Evolutionary conservation across 352 stramenopile species (phyloP), one percentile per base, ranked within the genome.

Genomic region (Pythium phragmiticola): DNA sequence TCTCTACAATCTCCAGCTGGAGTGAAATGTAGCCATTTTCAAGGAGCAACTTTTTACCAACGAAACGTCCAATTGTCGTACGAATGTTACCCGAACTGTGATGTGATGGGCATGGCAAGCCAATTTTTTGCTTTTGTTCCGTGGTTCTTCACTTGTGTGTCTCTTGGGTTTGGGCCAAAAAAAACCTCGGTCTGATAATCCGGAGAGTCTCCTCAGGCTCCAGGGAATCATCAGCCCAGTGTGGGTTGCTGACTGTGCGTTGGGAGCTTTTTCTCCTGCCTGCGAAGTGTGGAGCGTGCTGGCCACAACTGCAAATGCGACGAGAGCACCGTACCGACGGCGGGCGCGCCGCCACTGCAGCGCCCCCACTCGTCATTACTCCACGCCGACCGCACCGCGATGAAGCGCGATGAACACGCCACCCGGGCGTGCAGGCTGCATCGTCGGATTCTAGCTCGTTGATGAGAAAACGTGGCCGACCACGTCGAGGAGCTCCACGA

Each of bases 221-320:
- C 11, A 13, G 34, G 34, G 7, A 39, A 6, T 9, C 34, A 39
- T 39, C 4, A 34, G 16, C 26, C 17, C 16, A 13, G 8, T 34
- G 19, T 14, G 19, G 7, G 7, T 33, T n/a, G 7, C 4, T 30
- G 46, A 13, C 26, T 34, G 19, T 14, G 19, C 19, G 7, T 33
- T n/a, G 7, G 19, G 17, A n/a, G 43, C 17, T 49, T n/a, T 28
- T 52, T 52, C 46, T 52, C 17, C 6, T 16, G 19, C 21, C n/a
- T 13, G 9, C n/a, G 46, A 52, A 52, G 46, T 52, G 46, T n/a
- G 16, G 46, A 21, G 19, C 48, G 61, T 50, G 28, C 62, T 54
- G 62, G 47, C 45, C 62, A 64, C 62, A 69, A 59, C 23, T 45
- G 33, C 19, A 63, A 64, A 69, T 69, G 62, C 54, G 39, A 46